These are phyloP conservation scores for Allomyces arbusculus DNA, from an alignment of 192 early-diverging fungal genomes.

Conservation along the genomic window DNA sequence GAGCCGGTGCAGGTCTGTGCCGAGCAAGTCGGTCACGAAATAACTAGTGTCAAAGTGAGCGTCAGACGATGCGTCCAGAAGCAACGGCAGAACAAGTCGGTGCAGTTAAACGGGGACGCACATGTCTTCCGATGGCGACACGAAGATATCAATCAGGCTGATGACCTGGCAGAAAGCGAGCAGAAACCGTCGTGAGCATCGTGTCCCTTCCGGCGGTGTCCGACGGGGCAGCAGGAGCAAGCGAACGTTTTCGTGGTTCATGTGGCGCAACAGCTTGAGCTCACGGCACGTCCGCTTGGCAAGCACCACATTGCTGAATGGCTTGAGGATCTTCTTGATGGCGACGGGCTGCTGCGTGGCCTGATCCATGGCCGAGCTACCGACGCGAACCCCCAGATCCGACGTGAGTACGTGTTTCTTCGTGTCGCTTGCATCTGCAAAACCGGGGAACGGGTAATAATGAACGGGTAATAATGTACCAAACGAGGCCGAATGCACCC, in stretches of 20 bases:
- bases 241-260: conserved; percentile 83
- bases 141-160: conserved; percentile 79
- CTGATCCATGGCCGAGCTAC: conserved; percentile 74
- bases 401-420: too few species aligned
- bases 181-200: neutral
- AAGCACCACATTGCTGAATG: conserved; percentile 76
- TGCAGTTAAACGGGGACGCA: conserved; percentile 13
- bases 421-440: too few species aligned
- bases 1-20: conserved; percentile 86
- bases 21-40: conserved; percentile 89
- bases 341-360: conserved; percentile 64
- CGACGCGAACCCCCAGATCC: too few species aligned
- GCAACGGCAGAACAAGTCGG: neutral
- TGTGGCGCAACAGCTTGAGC: conserved; percentile 76
- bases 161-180: conserved; percentile 29
- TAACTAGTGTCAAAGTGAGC: conserved; percentile 25
- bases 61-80: too few species aligned
- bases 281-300: conserved; percentile 91
- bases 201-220: neutral
- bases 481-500: conserved; percentile 95
- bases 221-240: neutral
- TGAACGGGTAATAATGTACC: conserved; percentile 48
- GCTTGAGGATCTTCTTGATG: conserved; percentile 93
- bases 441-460: too few species aligned
- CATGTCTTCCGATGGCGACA: conserved; percentile 81